Conservation (phyloP, 768 basidiomycete species). For the Leccinum arenicola region DNA sequence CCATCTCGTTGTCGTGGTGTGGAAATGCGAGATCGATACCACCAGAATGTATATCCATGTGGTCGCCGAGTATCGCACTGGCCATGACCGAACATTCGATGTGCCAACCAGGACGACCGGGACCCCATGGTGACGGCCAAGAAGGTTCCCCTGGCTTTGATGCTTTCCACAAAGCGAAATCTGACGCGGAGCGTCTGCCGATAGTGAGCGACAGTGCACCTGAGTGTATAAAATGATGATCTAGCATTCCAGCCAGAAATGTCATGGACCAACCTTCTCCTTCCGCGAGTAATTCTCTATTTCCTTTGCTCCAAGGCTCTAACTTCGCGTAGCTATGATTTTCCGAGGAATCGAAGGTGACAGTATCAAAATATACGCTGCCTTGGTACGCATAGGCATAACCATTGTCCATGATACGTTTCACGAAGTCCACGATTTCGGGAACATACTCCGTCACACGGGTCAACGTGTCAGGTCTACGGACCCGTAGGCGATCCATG, state of each 20-base stretch:
- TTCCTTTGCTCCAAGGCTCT: slow-evolving; percentile 95
- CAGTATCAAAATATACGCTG: slow-evolving; percentile 91
- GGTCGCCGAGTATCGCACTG: slow-evolving; percentile 56
- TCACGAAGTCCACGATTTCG: slow-evolving; percentile 88
- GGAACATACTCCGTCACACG: slow-evolving; percentile 97
- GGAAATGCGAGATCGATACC: slow-evolving; percentile 98
- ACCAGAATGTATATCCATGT: slow-evolving; percentile 97
- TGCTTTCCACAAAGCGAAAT: slow-evolving; percentile 98
- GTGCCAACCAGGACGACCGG: slow-evolving; percentile 94
- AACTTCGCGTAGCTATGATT: slow-evolving; percentile 90
- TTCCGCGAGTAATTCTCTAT: slow-evolving; percentile 83
- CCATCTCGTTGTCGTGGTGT: slow-evolving; percentile 98
- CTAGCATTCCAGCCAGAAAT: background rate
- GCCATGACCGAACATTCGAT: slow-evolving; percentile 99
- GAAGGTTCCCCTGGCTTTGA: slow-evolving; percentile 95
- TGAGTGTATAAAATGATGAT: slow-evolving; percentile 21
- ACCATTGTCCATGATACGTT: slow-evolving; percentile 81
- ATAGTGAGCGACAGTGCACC: slow-evolving; percentile 55
- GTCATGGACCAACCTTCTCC: slow-evolving; percentile 68
- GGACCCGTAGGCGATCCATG: slow-evolving; percentile 85
- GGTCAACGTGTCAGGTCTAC: slow-evolving; percentile 86
- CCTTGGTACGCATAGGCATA: slow-evolving; percentile 72
- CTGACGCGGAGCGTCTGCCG: slow-evolving; percentile 77
- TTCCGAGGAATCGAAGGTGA: slow-evolving; percentile 71
- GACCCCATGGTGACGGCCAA: slow-evolving; percentile 96